These are phyloP conservation scores for Talaromyces wortmannii DNA, from an alignment of 495 filamentous ascomycete genomes.

Conservation along the genomic window DNA sequence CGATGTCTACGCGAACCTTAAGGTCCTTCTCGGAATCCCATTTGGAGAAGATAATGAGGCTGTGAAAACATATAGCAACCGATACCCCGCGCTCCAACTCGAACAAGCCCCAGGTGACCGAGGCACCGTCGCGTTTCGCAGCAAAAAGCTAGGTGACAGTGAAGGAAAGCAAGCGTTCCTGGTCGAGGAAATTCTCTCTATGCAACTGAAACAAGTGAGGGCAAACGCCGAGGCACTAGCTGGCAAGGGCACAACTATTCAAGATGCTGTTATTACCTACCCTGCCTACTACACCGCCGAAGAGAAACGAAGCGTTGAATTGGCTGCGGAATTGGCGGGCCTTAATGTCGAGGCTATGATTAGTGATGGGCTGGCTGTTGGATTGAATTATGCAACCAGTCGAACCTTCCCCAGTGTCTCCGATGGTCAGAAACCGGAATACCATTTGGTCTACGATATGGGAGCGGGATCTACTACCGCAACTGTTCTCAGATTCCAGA, in stretches of 20 bases:
- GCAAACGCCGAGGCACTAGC: constrained; percentile 80
- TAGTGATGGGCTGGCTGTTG: constrained; percentile 88
- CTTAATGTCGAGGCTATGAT: constrained; percentile 78
- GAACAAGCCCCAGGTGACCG: constrained; percentile 44
- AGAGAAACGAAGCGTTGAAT: constrained; percentile 72
- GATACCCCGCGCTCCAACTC: constrained; percentile 58
- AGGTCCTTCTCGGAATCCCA: constrained; percentile 70
- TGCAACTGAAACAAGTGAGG: constrained; percentile 88
- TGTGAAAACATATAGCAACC: constrained; percentile 57
- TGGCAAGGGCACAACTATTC: constrained; percentile 66
- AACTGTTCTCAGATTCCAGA: constrained; percentile 87
- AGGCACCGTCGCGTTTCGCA: constrained; percentile 70
- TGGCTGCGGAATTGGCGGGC: constrained; percentile 82
- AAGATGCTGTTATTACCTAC: constrained; percentile 81
- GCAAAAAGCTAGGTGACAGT: constrained; percentile 56
- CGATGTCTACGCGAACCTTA: constrained; percentile 92
- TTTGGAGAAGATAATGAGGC: constrained; percentile 47
- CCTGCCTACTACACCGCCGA: constrained; percentile 87
- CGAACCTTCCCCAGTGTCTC: constrained; percentile 79
- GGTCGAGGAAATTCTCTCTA: constrained; percentile 91
- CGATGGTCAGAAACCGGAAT: constrained; percentile 82
- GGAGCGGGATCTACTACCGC: constrained; percentile 95
- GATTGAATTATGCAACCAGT: constrained; percentile 88
- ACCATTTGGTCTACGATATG: constrained; percentile 95
- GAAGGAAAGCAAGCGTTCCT: constrained; percentile 65